Evolutionary conservation across 2,329 filamentous ascomycete genomes (phyloP).

Genomic region (Seiridium cupressi): DNA sequence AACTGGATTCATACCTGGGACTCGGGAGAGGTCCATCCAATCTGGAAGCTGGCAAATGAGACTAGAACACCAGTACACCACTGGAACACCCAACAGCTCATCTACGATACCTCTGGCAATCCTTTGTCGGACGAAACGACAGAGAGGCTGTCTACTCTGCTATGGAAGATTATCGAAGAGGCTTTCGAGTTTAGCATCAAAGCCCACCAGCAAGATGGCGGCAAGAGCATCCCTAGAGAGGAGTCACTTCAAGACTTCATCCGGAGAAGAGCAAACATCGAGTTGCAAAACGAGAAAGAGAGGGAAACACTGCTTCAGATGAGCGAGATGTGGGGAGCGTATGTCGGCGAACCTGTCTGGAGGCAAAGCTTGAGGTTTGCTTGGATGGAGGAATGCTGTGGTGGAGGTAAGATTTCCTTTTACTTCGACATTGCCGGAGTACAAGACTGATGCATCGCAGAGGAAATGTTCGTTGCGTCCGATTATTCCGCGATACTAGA

Average conservation of each 20-base stretch:
- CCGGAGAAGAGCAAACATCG: conserved; percentile 42
- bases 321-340: conserved; percentile 61
- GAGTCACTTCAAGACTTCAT: conserved; percentile 59
- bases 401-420: conserved; percentile 42
- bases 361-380: conserved; percentile 63
- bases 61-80: conserved; percentile 42
- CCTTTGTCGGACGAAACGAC: conserved; percentile 18
- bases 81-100: conserved; percentile 45
- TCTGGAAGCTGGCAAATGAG: conserved; percentile 48
- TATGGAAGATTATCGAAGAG: conserved; percentile 58
- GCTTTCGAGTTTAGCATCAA: conserved; percentile 60
- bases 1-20: conserved; percentile 51
- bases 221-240: conserved; percentile 44
- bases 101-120: conserved; percentile 30
- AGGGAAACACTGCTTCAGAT: conserved; percentile 49
- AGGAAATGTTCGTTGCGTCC: conserved; percentile 61
- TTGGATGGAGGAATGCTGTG: conserved; percentile 64
- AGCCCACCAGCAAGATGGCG: conserved; percentile 25
- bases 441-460: conserved; percentile 24
- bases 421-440: background rate
- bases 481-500: conserved; percentile 59
- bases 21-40: conserved; percentile 52
- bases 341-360: conserved; percentile 59
- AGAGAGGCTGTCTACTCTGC: conserved; percentile 23
- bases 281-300: conserved; percentile 34